Percentiles rank a stretch among this genome's conserved stretches.
These are phyloP conservation scores for Antitrichia curtipendula DNA, from an alignment of 225 moss, liverwort and hornwort genomes.

Conservation along the genomic window DNA sequence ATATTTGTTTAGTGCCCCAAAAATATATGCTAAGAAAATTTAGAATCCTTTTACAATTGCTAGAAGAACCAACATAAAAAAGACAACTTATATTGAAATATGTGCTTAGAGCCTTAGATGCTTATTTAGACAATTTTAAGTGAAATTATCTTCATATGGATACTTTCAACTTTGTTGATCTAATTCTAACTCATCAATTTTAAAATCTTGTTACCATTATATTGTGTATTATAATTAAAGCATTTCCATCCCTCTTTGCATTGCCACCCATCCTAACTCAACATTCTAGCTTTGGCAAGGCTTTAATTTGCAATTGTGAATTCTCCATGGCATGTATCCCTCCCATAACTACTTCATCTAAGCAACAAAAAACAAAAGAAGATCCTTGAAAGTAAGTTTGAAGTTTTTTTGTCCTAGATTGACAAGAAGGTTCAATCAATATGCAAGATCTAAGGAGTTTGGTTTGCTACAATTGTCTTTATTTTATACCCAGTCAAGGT, in stretches of 20 bases:
- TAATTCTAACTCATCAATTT: background rate
- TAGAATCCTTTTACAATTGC: background rate
- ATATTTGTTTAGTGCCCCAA: background rate
- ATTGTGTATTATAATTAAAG: background rate
- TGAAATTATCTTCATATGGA: too few species aligned
- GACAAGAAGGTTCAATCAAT: background rate
- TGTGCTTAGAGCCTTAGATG: background rate
- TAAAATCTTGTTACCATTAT: background rate
- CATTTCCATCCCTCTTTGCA: background rate
- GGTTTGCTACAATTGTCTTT: background rate
- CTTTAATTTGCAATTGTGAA: background rate
- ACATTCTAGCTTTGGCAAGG: background rate
- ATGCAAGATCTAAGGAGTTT: background rate
- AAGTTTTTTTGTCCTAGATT: fast-evolving
- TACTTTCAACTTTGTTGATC: background rate
- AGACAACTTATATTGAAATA: background rate
- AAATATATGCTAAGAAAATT: too few species aligned
- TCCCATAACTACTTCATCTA: background rate
- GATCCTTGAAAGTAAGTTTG: too few species aligned
- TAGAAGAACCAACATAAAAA: background rate
- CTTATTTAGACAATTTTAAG: background rate
- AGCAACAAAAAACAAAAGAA: background rate
- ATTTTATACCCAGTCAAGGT: background rate
- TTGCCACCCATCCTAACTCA: background rate
- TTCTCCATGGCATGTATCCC: background rate